Evolutionary conservation across 352 stramenopile genomes (phyloP).

Genomic region (Phytophthora pini): DNA sequence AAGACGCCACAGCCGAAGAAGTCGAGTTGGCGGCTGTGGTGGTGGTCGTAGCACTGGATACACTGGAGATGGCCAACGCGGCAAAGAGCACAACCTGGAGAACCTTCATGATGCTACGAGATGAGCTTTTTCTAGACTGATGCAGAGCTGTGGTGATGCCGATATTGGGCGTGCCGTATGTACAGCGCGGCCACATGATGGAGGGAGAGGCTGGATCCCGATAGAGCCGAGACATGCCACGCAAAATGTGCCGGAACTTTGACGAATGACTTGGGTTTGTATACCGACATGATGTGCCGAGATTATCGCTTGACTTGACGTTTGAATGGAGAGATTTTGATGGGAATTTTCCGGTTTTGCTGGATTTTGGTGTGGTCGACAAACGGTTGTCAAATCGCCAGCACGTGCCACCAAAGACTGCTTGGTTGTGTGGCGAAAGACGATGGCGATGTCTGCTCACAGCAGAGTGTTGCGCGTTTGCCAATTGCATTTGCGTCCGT

Average conservation of each 20-base stretch:
- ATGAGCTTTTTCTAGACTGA: slow-evolving; percentile 25
- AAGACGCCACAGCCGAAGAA: slow-evolving; percentile 15
- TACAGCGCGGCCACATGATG: slow-evolving; percentile 12
- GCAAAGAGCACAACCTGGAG: slow-evolving; percentile 38
- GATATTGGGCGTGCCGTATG: not conserved
- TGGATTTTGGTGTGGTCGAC: slow-evolving; percentile 17
- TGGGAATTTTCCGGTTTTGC: not conserved
- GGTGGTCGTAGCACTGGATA: slow-evolving; percentile 21
- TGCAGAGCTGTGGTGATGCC: not conserved
- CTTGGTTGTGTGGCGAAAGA: slow-evolving; percentile 33
- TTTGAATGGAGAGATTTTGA: slow-evolving; percentile 7
- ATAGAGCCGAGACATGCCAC: slow-evolving; percentile 26
- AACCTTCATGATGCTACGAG: slow-evolving; percentile 34
- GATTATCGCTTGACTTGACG: slow-evolving; percentile 11
- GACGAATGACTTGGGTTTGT: slow-evolving; percentile 10
- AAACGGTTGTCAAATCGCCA: slow-evolving; percentile 19
- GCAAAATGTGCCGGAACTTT: slow-evolving; percentile 21
- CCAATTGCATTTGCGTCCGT: slow-evolving; percentile 1
- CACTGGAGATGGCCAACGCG: slow-evolving; percentile 31
- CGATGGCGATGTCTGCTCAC: slow-evolving; percentile 8
- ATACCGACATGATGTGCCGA: slow-evolving; percentile 9
- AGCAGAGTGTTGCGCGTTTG: not conserved
- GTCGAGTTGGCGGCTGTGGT: slow-evolving; percentile 2
- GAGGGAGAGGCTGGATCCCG: slow-evolving; percentile 9
- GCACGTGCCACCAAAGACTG: slow-evolving; percentile 15